Percentiles rank a stretch among this genome's conserved stretches.
These are phyloP conservation scores for Lentinula lateritia DNA, from an alignment of 768 basidiomycete genomes.

Conservation along the genomic window DNA sequence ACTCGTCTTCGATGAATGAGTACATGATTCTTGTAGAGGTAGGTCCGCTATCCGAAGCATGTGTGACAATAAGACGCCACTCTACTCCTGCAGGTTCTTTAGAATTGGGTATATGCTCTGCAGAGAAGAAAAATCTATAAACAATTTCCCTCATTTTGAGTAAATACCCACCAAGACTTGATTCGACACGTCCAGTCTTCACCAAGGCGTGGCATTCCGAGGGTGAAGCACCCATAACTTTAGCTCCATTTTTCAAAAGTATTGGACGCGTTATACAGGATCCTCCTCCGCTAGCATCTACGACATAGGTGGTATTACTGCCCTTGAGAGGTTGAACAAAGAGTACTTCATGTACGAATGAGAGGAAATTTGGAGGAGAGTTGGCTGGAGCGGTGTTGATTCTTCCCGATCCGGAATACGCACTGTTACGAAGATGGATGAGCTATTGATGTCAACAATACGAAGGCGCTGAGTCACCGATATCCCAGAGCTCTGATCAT, in stretches of 20 bases:
- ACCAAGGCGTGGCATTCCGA: conserved; percentile 12
- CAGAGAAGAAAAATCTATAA: background rate
- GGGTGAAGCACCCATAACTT: conserved; percentile 13
- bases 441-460: background rate
- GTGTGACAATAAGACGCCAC: conserved; percentile 14
- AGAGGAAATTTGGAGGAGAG: conserved; percentile 7
- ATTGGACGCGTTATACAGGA: conserved; percentile 13
- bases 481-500: conserved; percentile 24
- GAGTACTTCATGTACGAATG: conserved; percentile 16
- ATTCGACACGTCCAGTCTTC: conserved; percentile 10
- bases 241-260: conserved; percentile 10
- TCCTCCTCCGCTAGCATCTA: conserved; percentile 13
- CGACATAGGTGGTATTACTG: conserved; percentile 15
- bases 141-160: background rate
- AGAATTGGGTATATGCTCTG: background rate
- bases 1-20: conserved; percentile 19
- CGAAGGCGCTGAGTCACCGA: conserved; percentile 12
- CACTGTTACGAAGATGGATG: conserved; percentile 1
- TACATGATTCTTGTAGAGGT: conserved; percentile 12
- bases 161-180: conserved; percentile 10
- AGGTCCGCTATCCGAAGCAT: background rate
- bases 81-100: conserved; percentile 12
- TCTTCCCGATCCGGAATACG: conserved; percentile 12
- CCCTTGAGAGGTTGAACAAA: conserved; percentile 16
- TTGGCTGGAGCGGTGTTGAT: conserved; percentile 12